Percentiles rank a stretch among this genome's conserved stretches.
These are phyloP conservation scores for Tolypocladium nubicola DNA, from an alignment of 2,329 filamentous ascomycete genomes.

Conservation along the genomic window DNA sequence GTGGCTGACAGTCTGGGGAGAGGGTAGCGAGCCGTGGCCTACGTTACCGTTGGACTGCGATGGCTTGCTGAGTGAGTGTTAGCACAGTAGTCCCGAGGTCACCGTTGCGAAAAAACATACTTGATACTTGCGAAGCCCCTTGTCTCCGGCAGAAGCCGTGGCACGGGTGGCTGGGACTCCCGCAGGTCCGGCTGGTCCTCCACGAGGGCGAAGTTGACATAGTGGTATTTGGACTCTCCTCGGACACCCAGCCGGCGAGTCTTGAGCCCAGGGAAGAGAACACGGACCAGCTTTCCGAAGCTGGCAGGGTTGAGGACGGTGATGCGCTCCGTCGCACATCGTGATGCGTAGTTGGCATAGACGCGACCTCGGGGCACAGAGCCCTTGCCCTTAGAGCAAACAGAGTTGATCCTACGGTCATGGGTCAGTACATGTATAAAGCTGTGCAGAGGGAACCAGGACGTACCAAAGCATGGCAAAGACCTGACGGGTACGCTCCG, in stretches of 20 bases:
- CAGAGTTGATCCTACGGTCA: conserved; percentile 54
- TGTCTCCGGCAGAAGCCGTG: conserved; percentile 38
- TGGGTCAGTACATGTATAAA: not conserved
- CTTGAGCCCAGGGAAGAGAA: conserved; percentile 91
- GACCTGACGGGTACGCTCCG: conserved; percentile 73
- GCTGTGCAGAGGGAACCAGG: not conserved
- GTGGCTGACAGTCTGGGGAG: conserved; percentile 16
- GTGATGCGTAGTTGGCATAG: conserved; percentile 88
- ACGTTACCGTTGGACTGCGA: conserved; percentile 18
- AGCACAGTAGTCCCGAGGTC: conserved; percentile 4
- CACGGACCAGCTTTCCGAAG: conserved; percentile 92
- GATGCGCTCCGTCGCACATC: conserved; percentile 86
- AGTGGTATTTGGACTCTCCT: conserved; percentile 98
- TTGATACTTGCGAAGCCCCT: conserved; percentile 35
- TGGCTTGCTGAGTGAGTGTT: conserved; percentile 19
- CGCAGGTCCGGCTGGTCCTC: conserved; percentile 43
- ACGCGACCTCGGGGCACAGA: conserved; percentile 89
- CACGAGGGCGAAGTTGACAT: conserved; percentile 56
- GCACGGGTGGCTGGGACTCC: conserved; percentile 33
- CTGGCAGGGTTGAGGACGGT: conserved; percentile 94
- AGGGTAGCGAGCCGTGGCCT: conserved; percentile 14
- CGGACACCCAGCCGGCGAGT: conserved; percentile 85
- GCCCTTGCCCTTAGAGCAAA: conserved; percentile 64
- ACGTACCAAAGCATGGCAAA: conserved; percentile 83
- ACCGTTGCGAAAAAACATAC: conserved; percentile 22